phyloP scores from a whole-genome alignment of 768 basidiomycete species.

The Lactarius deliciosus region DNA sequence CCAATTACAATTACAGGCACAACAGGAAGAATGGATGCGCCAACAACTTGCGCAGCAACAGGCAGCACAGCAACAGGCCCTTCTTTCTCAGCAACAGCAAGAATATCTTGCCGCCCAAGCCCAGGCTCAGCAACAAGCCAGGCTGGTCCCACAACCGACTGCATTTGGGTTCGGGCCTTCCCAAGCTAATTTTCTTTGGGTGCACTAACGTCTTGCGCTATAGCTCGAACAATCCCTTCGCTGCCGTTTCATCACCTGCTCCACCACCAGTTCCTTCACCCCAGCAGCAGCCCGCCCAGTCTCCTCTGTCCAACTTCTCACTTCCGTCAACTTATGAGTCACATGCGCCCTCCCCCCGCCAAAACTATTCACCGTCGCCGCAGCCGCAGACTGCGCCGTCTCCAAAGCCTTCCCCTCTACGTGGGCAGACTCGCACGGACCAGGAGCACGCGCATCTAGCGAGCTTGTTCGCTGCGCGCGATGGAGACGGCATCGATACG shows the following conservation, averaged over 20 bases:
- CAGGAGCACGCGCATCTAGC: conserved; percentile 76
- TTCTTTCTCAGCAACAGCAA: conserved; percentile 42
- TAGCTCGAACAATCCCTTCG: conserved; percentile 97
- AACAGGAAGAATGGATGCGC: conserved; percentile 58
- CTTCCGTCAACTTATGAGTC: conserved; percentile 64
- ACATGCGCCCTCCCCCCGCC: conserved; percentile 44
- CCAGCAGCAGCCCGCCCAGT: conserved; percentile 32
- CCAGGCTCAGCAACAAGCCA: conserved; percentile 35
- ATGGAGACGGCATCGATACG: conserved; percentile 91
- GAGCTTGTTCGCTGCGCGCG: conserved; percentile 73
- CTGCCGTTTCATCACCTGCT: conserved; percentile 39
- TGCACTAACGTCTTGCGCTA: conserved; percentile 8
- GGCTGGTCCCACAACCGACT: conserved; percentile 59
- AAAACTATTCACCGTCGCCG: conserved; percentile 38
- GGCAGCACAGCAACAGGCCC: conserved; percentile 44
- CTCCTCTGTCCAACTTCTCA: conserved; percentile 57
- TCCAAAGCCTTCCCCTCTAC: conserved; percentile 24
- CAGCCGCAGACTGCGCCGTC: conserved; percentile 33
- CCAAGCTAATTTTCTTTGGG: not conserved
- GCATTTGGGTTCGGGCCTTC: conserved; percentile 61
- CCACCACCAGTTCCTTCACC: conserved; percentile 37
- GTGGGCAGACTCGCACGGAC: conserved; percentile 50
- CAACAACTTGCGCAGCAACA: conserved; percentile 64
- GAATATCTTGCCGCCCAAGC: conserved; percentile 24
- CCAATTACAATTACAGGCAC: conserved; percentile 46